Evolutionary conservation across 805 yeast species (phyloP).

Genomic region (Zygoascus flipseniorum): DNA sequence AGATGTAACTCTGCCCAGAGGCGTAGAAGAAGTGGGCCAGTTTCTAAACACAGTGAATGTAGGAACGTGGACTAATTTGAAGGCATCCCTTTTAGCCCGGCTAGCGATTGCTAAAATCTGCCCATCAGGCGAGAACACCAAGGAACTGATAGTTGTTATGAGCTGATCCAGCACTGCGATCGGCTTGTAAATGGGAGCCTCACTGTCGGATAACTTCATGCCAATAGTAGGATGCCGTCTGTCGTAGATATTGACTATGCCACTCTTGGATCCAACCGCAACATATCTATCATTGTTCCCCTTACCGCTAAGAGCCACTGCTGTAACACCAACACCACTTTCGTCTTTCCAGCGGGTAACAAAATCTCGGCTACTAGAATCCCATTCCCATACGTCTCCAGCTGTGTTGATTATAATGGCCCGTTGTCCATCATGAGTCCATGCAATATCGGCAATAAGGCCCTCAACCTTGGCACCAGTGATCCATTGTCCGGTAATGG

Average conservation of each 20-base stretch:
- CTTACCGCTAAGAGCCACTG: constrained; percentile 60
- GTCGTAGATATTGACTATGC: constrained; percentile 84
- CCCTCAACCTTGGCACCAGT: constrained; percentile 88
- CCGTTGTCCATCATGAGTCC: constrained; percentile 39
- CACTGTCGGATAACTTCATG: constrained; percentile 18
- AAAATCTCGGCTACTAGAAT: constrained; percentile 42
- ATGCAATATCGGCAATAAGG: constrained; percentile 69
- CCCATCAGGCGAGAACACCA: constrained; percentile 78
- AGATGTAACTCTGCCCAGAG: constrained; percentile 86
- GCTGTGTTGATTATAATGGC: constrained; percentile 58
- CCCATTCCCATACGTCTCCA: constrained; percentile 90
- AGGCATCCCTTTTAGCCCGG: constrained; percentile 75
- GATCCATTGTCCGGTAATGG: constrained; percentile 77
- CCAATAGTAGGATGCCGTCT: constrained; percentile 27
- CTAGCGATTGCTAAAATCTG: constrained; percentile 83
- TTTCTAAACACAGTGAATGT: constrained; percentile 77
- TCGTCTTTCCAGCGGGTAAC: constrained; percentile 73
- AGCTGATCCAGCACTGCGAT: constrained; percentile 64
- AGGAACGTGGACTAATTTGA: constrained; percentile 81
- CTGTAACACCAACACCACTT: constrained; percentile 78
- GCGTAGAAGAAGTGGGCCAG: constrained; percentile 98
- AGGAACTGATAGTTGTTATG: constrained; percentile 66
- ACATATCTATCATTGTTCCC: constrained; percentile 57
- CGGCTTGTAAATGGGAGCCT: constrained; percentile 39
- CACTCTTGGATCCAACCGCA: constrained; percentile 84